Conservation (phyloP, 2,329 filamentous ascomycete species). For the Aureobasidium sp. region DNA sequence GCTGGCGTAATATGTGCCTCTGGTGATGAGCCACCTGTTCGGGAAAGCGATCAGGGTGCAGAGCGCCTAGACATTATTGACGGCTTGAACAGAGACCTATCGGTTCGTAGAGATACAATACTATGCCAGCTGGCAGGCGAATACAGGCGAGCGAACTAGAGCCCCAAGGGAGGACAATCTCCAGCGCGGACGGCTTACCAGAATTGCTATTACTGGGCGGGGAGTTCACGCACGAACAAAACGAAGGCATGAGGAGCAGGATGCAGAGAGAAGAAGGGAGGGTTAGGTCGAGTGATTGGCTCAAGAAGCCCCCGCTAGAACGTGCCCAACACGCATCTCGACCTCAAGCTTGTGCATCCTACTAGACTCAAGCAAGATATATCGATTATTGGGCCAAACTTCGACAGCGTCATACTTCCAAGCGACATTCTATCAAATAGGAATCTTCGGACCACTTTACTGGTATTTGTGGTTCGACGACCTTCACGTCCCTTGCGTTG, state of each 20-base stretch:
- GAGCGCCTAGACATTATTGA: constrained; percentile 13
- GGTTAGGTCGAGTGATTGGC: constrained; percentile 12
- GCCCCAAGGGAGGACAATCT: neutral
- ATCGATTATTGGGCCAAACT: constrained; percentile 7
- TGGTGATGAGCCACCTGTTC: constrained; percentile 12
- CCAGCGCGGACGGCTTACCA: neutral
- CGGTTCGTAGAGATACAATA: constrained; percentile 1
- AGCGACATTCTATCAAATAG: constrained; percentile 4
- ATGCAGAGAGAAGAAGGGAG: constrained; percentile 10
- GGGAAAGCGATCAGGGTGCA: constrained; percentile 12
- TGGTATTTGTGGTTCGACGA: neutral
- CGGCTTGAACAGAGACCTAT: constrained; percentile 6
- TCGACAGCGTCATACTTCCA: neutral
- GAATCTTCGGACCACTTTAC: neutral
- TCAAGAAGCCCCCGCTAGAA: constrained; percentile 8
- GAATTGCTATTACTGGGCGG: constrained; percentile 2
- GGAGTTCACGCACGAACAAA: neutral
- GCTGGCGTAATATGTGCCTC: constrained; percentile 12
- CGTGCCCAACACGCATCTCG: constrained; percentile 14
- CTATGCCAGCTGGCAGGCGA: neutral
- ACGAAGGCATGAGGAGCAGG: constrained; percentile 6
- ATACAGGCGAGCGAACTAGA: constrained; percentile 8
- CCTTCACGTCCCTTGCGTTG: constrained; percentile 9
- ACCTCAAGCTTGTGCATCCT: constrained; percentile 13
- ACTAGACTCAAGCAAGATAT: constrained; percentile 8